Conservation (phyloP, 768 basidiomycete genomes). For the Podaxis sp. region DNA sequence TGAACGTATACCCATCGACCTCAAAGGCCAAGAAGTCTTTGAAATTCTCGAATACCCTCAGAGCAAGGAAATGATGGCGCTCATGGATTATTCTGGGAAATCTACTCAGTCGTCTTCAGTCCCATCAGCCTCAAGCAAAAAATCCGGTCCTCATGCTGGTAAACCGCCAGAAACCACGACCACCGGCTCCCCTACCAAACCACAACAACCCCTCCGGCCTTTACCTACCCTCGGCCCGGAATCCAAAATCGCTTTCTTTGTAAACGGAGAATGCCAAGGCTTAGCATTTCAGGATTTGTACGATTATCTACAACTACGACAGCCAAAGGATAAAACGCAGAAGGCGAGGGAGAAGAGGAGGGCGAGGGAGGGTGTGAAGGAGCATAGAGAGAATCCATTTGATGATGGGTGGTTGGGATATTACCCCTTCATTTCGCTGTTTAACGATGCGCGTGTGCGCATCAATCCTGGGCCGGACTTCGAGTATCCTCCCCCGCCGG, state of each 20-base stretch:
- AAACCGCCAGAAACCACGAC: conserved; percentile 65
- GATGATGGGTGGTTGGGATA: conserved; percentile 97
- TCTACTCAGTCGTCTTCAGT: conserved; percentile 52
- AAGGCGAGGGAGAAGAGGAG: conserved; percentile 68
- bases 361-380: conserved; percentile 65
- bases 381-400: conserved; percentile 80
- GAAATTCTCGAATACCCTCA: conserved; percentile 89
- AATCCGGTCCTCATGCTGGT: conserved; percentile 51
- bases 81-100: conserved; percentile 78
- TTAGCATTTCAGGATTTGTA: conserved; percentile 86
- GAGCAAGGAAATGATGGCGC: conserved; percentile 87
- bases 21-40: conserved; percentile 97
- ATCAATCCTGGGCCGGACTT: conserved; percentile 92
- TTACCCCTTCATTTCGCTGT: conserved; percentile 92
- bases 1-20: conserved; percentile 90
- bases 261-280: conserved; percentile 86
- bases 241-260: conserved; percentile 85
- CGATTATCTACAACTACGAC: conserved; percentile 83
- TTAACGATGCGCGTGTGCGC: conserved; percentile 81
- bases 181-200: conserved; percentile 31
- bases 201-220: conserved; percentile 51
- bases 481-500: conserved; percentile 72
- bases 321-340: conserved; percentile 50
- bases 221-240: conserved; percentile 62
- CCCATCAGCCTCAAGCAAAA: conserved; percentile 60